A percentile compares a stretch with the other conserved stretches of the same genome.
These are phyloP conservation scores for Pseudonitzschia multistriata DNA, from an alignment of 108 stramenopile species.

Conservation along the genomic window DNA sequence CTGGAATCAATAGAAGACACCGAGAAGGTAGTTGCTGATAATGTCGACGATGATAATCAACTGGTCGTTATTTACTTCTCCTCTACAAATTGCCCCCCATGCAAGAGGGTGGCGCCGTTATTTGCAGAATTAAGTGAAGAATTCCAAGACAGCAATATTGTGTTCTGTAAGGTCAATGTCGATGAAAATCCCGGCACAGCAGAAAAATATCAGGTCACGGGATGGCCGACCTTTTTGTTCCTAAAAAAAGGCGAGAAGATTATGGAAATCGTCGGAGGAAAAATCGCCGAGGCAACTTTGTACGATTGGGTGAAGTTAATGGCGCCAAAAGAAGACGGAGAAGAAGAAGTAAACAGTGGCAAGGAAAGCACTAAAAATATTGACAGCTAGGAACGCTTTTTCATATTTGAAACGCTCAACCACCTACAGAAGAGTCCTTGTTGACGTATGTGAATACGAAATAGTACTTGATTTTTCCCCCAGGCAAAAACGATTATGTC, in stretches of 20 bases:
- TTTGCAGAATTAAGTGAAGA: conserved; percentile 11
- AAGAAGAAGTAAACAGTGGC: neutral
- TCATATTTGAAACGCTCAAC: too few relatives aligned
- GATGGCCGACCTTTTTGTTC: conserved; percentile 23
- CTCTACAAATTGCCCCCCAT: conserved; percentile 19
- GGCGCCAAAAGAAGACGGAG: conserved; percentile 3
- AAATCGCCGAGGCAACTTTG: conserved; percentile 25
- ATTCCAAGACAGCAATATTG: conserved; percentile 19
- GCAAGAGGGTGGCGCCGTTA: conserved; percentile 15
- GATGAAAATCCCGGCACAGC: conserved; percentile 8
- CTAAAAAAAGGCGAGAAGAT: conserved; percentile 9
- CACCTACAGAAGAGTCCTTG: too few relatives aligned
- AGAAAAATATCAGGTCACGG: conserved; percentile 8
- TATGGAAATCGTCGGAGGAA: conserved; percentile 27
- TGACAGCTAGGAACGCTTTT: neutral
- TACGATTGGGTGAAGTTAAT: conserved; percentile 28
- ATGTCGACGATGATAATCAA: conserved; percentile 2
- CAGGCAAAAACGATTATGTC: too few relatives aligned
- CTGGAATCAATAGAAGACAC: neutral
- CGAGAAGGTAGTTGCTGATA: conserved; percentile 1
- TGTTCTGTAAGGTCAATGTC: conserved; percentile 16
- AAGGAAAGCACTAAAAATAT: neutral
- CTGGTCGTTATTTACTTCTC: conserved; percentile 21
- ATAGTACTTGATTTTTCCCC: too few relatives aligned
- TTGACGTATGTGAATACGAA: too few relatives aligned